Conservation (phyloP, 805 yeast species). For the Huiozyma sinensis region DNA sequence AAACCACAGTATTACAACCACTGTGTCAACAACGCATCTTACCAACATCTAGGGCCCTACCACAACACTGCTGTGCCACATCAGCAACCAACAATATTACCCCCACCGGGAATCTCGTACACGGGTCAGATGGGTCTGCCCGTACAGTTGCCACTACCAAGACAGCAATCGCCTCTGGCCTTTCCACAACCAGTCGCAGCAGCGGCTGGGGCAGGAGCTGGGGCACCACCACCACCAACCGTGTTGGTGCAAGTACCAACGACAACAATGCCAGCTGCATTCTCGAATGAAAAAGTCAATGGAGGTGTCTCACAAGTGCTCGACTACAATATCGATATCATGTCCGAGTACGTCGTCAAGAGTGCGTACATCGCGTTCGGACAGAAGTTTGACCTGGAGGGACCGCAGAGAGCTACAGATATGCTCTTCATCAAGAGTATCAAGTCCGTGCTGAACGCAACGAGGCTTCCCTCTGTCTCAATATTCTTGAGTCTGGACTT, state of each 20-base stretch:
- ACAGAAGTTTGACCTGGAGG: slow-evolving; percentile 29
- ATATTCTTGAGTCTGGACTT: slow-evolving; percentile 71
- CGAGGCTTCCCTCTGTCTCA: slow-evolving; percentile 78
- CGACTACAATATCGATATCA: slow-evolving; percentile 68
- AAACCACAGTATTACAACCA: no score
- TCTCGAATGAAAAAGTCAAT: slow-evolving; percentile 14
- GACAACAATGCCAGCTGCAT: slow-evolving; percentile 5
- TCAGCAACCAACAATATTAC: no score
- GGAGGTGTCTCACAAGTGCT: slow-evolving; percentile 74
- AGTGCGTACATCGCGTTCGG: slow-evolving; percentile 54
- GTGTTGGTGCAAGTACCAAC: slow-evolving; percentile 3
- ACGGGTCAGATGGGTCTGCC: no score
- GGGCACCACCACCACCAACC: slow-evolving; percentile 1
- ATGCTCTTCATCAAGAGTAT: slow-evolving; percentile 35
- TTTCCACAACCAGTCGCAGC: background rate
- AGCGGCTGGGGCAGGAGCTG: background rate
- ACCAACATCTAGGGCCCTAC: no score
- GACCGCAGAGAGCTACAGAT: background rate
- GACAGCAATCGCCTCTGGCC: background rate
- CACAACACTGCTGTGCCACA: no score
- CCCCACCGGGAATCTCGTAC: no score
- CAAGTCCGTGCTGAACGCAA: slow-evolving; percentile 66
- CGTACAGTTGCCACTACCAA: background rate
- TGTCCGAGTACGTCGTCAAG: slow-evolving; percentile 74
- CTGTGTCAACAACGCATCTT: no score